Evolutionary conservation across 2,329 filamentous ascomycete genomes (phyloP), one percentile per base, ranked within the genome.

Genomic region (Lojkania enalia): DNA sequence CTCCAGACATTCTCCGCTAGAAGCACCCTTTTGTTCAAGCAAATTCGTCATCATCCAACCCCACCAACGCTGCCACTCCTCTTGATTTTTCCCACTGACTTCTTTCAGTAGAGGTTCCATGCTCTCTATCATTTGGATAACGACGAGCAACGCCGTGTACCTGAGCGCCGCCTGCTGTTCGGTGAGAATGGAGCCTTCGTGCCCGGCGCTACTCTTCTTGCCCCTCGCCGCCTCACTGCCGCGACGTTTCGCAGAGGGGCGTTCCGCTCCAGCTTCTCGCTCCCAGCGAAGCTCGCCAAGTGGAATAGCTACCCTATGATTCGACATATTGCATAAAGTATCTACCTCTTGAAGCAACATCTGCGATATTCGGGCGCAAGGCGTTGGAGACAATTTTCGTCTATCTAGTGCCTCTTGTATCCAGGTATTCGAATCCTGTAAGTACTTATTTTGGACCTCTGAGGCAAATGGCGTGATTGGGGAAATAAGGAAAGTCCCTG

Each of bases 51-150:
- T 92, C 86, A 96, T 88, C 69, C 86, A 88, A 30, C 85, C 84
- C 72, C 88, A 83, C 91, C 91, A 96, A 31, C 83, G 77, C 67
- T 95, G 88, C 90, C 90, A 96, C 72, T 96, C 91, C 57, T 95
- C 90, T 63, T 88, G 83, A 60, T 86, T 89, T 76, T 95, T 95
- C 12, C 86, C 87, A 61, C 87, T 95, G 35, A 84, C 83, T 60
- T 95, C 87, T 57, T 87, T 82, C 56, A 96, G 74, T 46, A 94
- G 73, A 4, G 89, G 88, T 70, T 96, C 91, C 59, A 96, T 74
- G 51, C 86, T 86, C 65, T 94, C 88, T 42, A 95, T 88, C 77
- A 90, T 81, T 64, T 91, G 87, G 40, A 95, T 82, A 4, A 91
- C 83, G 2, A 87, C 90, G 63, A 88, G 73, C 44, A 96, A 77